Evolutionary conservation across 768 basidiomycete genomes (phyloP).

Genomic region (Roridomyces roridus): DNA sequence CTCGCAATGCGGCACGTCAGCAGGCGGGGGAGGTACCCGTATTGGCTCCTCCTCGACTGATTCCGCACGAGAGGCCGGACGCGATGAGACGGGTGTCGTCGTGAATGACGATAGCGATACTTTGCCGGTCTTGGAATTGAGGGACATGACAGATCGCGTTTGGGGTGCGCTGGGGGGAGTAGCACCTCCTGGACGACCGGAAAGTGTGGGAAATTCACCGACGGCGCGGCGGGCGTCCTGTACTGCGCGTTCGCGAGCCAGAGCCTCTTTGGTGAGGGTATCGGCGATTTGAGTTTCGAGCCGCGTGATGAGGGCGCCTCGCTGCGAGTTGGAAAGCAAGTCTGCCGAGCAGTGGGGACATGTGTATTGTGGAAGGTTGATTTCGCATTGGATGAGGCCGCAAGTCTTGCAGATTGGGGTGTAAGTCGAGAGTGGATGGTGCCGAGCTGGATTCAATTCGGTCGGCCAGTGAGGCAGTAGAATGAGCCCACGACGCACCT

Average conservation of each 20-base stretch:
- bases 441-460: constrained; percentile 47
- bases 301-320: constrained; percentile 43
- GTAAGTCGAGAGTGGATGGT: constrained; percentile 63
- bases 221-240: constrained; percentile 56
- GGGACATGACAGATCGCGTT: constrained; percentile 65
- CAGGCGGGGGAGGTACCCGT: constrained; percentile 46
- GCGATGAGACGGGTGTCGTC: constrained; percentile 38
- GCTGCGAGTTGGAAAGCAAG: constrained; percentile 42
- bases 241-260: constrained; percentile 49
- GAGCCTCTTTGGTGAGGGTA: constrained; percentile 53
- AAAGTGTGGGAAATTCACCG: constrained; percentile 68
- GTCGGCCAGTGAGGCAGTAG: no score
- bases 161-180: constrained; percentile 32
- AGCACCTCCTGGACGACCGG: neutral
- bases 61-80: constrained; percentile 39
- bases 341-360: constrained; percentile 59
- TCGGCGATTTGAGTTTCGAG: constrained; percentile 51
- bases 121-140: constrained; percentile 57
- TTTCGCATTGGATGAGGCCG: constrained; percentile 65
- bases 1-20: constrained; percentile 37
- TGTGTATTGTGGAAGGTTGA: constrained; percentile 59
- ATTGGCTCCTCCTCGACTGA: constrained; percentile 40
- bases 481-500: constrained; percentile 43
- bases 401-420: constrained; percentile 61
- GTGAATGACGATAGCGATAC: constrained; percentile 62